Percentiles rank a stretch among this genome's conserved stretches.
These are phyloP conservation scores for Spinacia oleracea DNA, from an alignment of 179 eudicot genomes.

Conservation along the genomic window DNA sequence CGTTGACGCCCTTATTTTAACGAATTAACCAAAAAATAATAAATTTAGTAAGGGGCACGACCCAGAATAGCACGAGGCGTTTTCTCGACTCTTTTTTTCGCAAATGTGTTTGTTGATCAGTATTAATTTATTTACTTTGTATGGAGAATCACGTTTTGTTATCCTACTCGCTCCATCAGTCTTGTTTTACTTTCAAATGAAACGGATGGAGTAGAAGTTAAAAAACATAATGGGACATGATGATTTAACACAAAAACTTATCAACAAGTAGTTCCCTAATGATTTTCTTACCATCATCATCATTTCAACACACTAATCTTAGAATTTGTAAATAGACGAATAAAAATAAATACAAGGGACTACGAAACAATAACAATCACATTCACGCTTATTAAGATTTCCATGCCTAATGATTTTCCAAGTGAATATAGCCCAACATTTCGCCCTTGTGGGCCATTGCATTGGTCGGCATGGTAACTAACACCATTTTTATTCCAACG, in stretches of 20 bases:
- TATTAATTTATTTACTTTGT: too few relatives aligned
- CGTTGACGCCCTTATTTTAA: too few relatives aligned
- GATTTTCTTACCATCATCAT: slow-evolving; percentile 9
- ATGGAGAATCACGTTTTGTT: too few relatives aligned
- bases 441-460: slow-evolving; percentile 11
- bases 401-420: slow-evolving; percentile 19
- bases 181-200: too few relatives aligned
- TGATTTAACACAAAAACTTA: slow-evolving; percentile 11
- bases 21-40: too few relatives aligned
- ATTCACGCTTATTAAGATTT: slow-evolving; percentile 18
- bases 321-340: background rate
- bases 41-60: too few relatives aligned
- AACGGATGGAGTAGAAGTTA: background rate
- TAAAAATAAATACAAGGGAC: background rate
- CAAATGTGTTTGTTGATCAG: too few relatives aligned
- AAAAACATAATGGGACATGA: slow-evolving; percentile 13
- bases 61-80: too few relatives aligned
- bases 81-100: too few relatives aligned
- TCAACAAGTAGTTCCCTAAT: slow-evolving; percentile 8
- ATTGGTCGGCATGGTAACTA: slow-evolving; percentile 13
- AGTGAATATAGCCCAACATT: slow-evolving; percentile 5
- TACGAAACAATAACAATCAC: background rate
- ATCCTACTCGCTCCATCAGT: too few relatives aligned
- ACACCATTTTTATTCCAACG: background rate
- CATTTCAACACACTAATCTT: background rate